Evolutionary conservation across 768 basidiomycete genomes (phyloP), one percentile per base, ranked within the genome.

Genomic region (Gymnopilus junonius): DNA sequence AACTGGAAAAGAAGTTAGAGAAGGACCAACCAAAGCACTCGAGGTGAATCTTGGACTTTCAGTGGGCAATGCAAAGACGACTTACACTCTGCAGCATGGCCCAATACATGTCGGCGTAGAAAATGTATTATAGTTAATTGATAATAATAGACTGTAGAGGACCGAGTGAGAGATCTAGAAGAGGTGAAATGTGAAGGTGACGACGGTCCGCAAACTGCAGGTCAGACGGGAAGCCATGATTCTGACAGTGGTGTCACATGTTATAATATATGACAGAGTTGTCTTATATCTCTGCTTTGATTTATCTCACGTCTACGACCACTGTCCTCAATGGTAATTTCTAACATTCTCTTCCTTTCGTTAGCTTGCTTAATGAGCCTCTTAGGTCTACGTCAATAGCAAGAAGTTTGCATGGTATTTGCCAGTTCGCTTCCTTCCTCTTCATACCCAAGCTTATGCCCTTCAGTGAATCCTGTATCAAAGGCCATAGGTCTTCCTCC

Each of bases 401-500:
- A 87, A 89, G 82, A 86, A 86, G 75, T 86, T 84, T 74, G 92
- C 92, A 39, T 94, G 92, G 92, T 92, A 70, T 35, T 79, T 73
- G 53, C n/a, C 58, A 34, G 40, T 40, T 43, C 15, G 12, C 21
- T 29, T 34, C 37, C 48, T 32, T n/a, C 23, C 35, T 8, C 65
- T 31, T 32, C 23, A 17, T 51, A 61, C 55, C 65, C 35, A 65
- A 65, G 11, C 37, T 55, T 21, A 32, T 17, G 35, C 40, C 54
- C 35, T 34, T 21, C 69, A 95, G 95, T 75, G 92, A 91, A 80
- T 90, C 93, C 12, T 97, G 95, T 76, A 95, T 96, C 73, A 95
- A 95, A 77, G 95, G 95, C 0, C 95, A 97, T 71, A 88, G 95
- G 57, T 95, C 95, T 12, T 94, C 94, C 2, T 87, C 87, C 14